Percentiles rank a stretch among this genome's conserved stretches.
These are phyloP conservation scores for Tetraselmis chui DNA, from an alignment of 139 green algal genomes.

Conservation along the genomic window DNA sequence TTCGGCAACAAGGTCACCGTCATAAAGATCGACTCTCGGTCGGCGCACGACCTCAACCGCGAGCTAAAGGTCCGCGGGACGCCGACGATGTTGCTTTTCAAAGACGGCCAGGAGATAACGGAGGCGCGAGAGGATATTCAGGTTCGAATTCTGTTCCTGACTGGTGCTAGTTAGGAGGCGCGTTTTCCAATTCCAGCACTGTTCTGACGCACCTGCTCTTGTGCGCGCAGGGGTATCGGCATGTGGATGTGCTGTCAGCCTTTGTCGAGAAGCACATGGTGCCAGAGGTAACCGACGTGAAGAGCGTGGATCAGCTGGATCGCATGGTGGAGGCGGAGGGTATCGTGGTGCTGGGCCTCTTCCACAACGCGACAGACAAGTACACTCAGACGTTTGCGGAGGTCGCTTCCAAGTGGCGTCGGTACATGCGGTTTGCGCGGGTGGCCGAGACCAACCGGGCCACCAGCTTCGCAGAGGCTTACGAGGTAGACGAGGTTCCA, in stretches of 20 bases:
- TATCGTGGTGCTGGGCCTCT: constrained; percentile 11
- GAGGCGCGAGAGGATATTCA: constrained; percentile 2
- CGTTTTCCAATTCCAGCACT: too few relatives aligned
- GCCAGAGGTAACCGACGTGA: constrained; percentile 1
- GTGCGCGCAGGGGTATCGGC: constrained; percentile 12
- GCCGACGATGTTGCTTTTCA: constrained; percentile 15
- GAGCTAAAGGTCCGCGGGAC: constrained; percentile 8
- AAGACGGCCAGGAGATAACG: constrained; percentile 8
- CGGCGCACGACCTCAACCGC: constrained; percentile 5
- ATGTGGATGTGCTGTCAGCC: not conserved
- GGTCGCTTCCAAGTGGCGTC: not conserved
- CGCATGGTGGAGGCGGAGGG: constrained; percentile 5
- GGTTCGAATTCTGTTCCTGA: too few relatives aligned
- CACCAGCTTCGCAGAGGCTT: constrained; percentile 6
- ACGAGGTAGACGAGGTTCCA: constrained; percentile 10
- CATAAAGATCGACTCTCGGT: constrained; percentile 12
- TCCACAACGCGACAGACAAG: not conserved
- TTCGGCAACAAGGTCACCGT: constrained; percentile 11
- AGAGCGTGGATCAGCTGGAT: constrained; percentile 4
- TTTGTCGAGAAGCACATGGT: constrained; percentile 11
- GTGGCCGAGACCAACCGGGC: not conserved
- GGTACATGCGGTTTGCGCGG: constrained; percentile 5
- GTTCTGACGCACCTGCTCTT: too few relatives aligned
- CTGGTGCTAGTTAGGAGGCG: too few relatives aligned
- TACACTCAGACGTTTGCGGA: not conserved